Evolutionary conservation across 768 basidiomycete genomes (phyloP), one percentile per base, ranked within the genome.

Genomic region (Panus rudis): DNA sequence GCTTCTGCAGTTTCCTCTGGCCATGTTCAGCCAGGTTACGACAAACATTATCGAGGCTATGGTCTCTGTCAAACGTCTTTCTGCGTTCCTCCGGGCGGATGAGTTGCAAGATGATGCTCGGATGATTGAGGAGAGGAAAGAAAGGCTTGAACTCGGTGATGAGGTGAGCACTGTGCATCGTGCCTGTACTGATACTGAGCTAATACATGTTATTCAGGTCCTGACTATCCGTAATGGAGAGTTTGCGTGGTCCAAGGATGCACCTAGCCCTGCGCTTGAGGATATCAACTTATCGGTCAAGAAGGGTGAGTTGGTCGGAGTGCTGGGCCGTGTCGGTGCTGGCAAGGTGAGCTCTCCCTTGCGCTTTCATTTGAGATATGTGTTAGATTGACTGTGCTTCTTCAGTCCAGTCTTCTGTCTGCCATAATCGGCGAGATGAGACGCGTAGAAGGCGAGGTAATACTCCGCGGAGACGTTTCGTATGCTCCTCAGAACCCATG

Each of bases 401-500:
- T 27, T 2, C 45, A 86, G 85, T 79, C 82, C 6, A 86, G 81
- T 57, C 60, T 91, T 20, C 54, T 89, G 31, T 81, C 82, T 2
- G 85, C 89, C 0, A 80, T 92, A 43, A 79, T 92, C 31, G 92
- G 92, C 2, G 90, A 92, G 46, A 92, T 94, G 90, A 73, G 66
- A 13, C 75, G 83, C 40, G 65, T 64, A 3, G 83, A 88, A 25
- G 94, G 94, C 1, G 71, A 77, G 16, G 77, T 94, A 1, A 64
- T 68, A 0, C 52, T 96, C 2, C 72, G 68, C 23, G 90, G 91
- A 0, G 79, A 66, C 11, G 64, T 93, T 17, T 77, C 92, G 0
- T 93, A 92, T 60, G 90, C 88, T 7, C 77, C 84, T 23, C 92
- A 96, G 58, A 84, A 81, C 55, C 84, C 91, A 25, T 94, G 91